These are phyloP conservation scores for Sporopachydermia cereana DNA, from an alignment of 1,139 yeast species.

Conservation along the genomic window DNA sequence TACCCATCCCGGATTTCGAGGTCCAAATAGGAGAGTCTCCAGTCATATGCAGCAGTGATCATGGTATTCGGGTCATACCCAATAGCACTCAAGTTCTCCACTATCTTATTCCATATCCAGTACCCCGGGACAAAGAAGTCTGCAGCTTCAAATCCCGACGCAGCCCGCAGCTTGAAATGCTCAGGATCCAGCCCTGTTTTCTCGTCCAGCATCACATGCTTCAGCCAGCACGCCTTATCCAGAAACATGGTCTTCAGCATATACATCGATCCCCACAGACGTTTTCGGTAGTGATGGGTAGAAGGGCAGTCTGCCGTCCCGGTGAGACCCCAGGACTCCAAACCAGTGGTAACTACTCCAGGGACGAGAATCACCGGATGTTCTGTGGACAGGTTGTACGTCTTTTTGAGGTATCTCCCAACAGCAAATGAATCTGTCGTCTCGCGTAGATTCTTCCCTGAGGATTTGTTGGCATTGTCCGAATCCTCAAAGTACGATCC, in stretches of 20 bases:
- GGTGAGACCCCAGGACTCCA: constrained; percentile 83
- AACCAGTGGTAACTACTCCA: constrained; percentile 90
- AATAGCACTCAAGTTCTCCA: constrained; percentile 85
- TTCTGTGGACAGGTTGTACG: constrained; percentile 41
- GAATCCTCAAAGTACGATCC: background rate
- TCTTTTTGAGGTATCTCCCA: constrained; percentile 51
- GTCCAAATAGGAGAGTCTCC: constrained; percentile 88
- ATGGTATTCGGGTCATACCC: constrained; percentile 89
- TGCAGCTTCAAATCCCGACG: constrained; percentile 94
- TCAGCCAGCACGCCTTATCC: constrained; percentile 88
- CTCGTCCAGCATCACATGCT: constrained; percentile 79
- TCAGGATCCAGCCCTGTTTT: constrained; percentile 91
- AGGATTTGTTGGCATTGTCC: background rate
- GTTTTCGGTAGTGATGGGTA: constrained; percentile 71
- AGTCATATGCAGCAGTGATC: constrained; percentile 88
- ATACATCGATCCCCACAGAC: constrained; percentile 94
- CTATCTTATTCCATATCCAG: constrained; percentile 95
- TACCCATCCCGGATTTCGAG: constrained; percentile 79
- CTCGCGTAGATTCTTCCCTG: constrained; percentile 30
- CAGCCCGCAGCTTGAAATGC: constrained; percentile 68
- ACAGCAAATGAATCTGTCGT: constrained; percentile 80
- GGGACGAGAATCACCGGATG: constrained; percentile 88
- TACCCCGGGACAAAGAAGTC: constrained; percentile 95
- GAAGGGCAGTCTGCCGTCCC: constrained; percentile 75
- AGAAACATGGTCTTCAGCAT: constrained; percentile 88